phyloP scores from a whole-genome alignment of 768 basidiomycete species.

The Nidularia pulvinata region DNA sequence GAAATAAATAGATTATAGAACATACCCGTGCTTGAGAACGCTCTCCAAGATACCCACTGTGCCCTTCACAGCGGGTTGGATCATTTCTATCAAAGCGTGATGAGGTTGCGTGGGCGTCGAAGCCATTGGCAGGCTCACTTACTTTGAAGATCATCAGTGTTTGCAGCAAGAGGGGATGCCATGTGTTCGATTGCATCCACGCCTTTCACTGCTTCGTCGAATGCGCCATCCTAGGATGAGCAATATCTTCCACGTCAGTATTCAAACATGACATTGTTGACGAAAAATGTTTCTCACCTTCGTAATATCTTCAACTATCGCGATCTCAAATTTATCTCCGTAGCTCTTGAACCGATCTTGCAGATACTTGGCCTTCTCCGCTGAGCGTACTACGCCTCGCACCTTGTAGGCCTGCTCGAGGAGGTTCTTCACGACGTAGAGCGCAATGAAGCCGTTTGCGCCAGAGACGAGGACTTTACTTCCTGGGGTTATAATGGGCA shows the following conservation, averaged over 20 bases:
- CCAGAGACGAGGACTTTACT: constrained; percentile 51
- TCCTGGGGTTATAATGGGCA: constrained; percentile 26
- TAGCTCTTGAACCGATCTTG: constrained; percentile 48
- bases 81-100: constrained; percentile 45
- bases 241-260: neutral
- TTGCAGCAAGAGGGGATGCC: constrained; percentile 59
- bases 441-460: constrained; percentile 59
- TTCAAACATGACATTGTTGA: neutral
- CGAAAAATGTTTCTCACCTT: constrained; percentile 15
- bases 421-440: constrained; percentile 54
- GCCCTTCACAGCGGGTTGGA: constrained; percentile 72
- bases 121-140: neutral
- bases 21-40: constrained; percentile 51
- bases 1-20: neutral
- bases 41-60: constrained; percentile 64
- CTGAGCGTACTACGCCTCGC: constrained; percentile 66
- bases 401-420: constrained; percentile 64
- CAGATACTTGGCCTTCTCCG: constrained; percentile 59
- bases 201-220: constrained; percentile 78
- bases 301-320: constrained; percentile 69
- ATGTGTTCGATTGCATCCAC: constrained; percentile 74
- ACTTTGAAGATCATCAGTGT: constrained; percentile 42
- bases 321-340: constrained; percentile 61
- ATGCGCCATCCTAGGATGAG: constrained; percentile 56
- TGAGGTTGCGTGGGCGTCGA: neutral